phyloP scores from a whole-genome alignment of 2,329 filamentous ascomycete genomes.

The Pseudogymnoascus sp. region DNA sequence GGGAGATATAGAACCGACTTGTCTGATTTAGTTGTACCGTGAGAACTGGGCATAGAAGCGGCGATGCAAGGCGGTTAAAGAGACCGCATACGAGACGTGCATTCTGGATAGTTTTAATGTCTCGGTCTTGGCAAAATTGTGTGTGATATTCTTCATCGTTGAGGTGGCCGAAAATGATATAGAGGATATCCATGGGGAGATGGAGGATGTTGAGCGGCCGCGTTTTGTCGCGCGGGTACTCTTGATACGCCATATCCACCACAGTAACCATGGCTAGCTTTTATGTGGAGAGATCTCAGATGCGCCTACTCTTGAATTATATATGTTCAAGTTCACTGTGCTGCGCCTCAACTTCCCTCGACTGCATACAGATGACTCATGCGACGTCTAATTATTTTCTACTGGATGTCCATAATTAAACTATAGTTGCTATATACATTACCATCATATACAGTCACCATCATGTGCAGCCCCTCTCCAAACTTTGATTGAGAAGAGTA shows the following conservation, averaged over 20 bases:
- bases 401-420: neutral
- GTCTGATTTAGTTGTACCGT: neutral
- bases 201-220: neutral
- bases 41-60: neutral
- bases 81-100: neutral
- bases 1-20: neutral
- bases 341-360: neutral
- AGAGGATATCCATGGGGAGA: constrained; percentile 8
- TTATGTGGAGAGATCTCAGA: neutral
- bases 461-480: neutral
- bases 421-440: neutral
- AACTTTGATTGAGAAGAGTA: neutral
- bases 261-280: neutral
- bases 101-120: neutral
- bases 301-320: neutral
- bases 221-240: neutral
- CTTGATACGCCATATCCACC: neutral
- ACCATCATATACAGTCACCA: neutral
- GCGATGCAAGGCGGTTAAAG: neutral
- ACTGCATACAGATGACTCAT: neutral
- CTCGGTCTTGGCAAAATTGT: neutral
- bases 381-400: neutral
- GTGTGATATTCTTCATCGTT: neutral
- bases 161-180: neutral
- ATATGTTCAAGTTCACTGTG: neutral